A percentile compares a stretch with the other conserved stretches of the same genome.
phyloP scores from a whole-genome alignment of 2,329 filamentous ascomycete species.

The Macroventuria anomochaeta region DNA sequence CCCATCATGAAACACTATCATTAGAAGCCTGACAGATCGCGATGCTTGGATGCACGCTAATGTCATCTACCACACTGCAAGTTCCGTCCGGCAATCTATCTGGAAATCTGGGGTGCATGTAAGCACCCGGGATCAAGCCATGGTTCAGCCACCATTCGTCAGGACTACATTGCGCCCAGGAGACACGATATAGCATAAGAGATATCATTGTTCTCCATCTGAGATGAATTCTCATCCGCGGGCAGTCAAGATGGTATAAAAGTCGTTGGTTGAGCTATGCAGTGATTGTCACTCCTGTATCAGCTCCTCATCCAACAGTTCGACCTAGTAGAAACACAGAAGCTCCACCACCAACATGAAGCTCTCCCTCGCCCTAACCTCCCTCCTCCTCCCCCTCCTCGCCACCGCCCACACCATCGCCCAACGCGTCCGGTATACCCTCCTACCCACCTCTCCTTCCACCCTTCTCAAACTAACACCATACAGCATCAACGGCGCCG shows the following conservation, averaged over 20 bases:
- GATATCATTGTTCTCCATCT: background rate
- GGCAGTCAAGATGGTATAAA: background rate
- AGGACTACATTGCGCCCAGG: slow-evolving; percentile 10
- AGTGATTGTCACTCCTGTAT: background rate
- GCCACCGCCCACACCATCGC: slow-evolving; percentile 54
- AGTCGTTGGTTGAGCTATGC: background rate
- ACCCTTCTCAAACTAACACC: slow-evolving; percentile 1
- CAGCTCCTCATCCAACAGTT: background rate
- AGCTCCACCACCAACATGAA: slow-evolving; percentile 32
- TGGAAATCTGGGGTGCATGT: slow-evolving; percentile 7
- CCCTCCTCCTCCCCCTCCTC: slow-evolving; percentile 43
- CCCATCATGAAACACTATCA: background rate
- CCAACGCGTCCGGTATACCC: slow-evolving; percentile 49
- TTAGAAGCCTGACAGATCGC: background rate
- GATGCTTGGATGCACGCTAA: background rate
- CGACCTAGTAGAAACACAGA: background rate
- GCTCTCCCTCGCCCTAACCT: slow-evolving; percentile 32
- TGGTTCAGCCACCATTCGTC: background rate
- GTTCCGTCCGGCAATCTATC: background rate
- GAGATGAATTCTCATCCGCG: background rate
- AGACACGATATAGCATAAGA: background rate
- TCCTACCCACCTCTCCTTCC: background rate
- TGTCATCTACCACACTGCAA: background rate
- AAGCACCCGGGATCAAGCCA: background rate
- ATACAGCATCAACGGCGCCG: slow-evolving; percentile 40